phyloP scores from a whole-genome alignment of 2,329 filamentous ascomycete species.

The Tolypocladium amazonense region DNA sequence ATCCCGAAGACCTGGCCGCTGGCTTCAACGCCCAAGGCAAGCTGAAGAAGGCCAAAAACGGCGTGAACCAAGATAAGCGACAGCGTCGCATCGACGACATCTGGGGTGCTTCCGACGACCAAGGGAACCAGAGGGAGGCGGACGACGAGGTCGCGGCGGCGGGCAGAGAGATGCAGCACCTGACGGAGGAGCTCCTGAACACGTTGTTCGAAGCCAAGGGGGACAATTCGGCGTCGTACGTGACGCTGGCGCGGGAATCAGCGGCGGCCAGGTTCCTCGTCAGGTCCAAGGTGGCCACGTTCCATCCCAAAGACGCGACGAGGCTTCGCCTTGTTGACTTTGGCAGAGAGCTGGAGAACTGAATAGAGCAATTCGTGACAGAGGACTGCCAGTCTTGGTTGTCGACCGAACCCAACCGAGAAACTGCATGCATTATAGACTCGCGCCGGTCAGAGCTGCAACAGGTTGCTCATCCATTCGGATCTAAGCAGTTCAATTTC shows the following conservation, averaged over 20 bases:
- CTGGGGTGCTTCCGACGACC: constrained; percentile 32
- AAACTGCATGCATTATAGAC: not conserved
- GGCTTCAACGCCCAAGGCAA: constrained; percentile 52
- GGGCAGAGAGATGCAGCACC: constrained; percentile 44
- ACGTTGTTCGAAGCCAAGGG: constrained; percentile 42
- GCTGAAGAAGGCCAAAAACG: constrained; percentile 35
- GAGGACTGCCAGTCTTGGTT: not conserved
- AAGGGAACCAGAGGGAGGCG: constrained; percentile 11
- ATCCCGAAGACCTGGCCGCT: constrained; percentile 46
- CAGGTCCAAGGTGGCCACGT: constrained; percentile 54
- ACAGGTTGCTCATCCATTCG: not conserved
- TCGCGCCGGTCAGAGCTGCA: not conserved
- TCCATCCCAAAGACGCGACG: constrained; percentile 53
- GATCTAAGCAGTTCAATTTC: not conserved
- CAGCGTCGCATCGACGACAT: constrained; percentile 56
- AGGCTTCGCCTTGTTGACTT: constrained; percentile 52
- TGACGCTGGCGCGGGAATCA: constrained; percentile 47
- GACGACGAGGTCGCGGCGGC: constrained; percentile 40
- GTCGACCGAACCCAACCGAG: not conserved
- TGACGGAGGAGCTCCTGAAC: constrained; percentile 52
- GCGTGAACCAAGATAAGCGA: constrained; percentile 34
- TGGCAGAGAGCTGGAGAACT: constrained; percentile 49
- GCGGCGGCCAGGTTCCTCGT: constrained; percentile 54
- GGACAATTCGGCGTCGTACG: constrained; percentile 45
- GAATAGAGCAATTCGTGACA: constrained; percentile 13